phyloP scores from a whole-genome alignment of 768 basidiomycete species.

The Phylloporus arenicola region DNA sequence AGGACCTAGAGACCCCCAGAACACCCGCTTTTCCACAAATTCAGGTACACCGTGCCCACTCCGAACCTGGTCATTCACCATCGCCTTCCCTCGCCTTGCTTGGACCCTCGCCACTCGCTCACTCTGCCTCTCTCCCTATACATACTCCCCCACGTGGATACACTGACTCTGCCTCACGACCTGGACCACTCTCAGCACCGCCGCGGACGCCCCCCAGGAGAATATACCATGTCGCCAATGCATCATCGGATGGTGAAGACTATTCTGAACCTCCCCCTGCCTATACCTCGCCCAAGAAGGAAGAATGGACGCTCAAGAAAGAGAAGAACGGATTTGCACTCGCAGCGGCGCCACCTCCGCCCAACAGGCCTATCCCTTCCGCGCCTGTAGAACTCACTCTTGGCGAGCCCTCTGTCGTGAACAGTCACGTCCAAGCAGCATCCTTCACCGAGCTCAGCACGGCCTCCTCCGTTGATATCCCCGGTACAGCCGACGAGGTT shows the following conservation, averaged over 20 bases:
- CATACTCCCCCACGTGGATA: slow-evolving; percentile 8
- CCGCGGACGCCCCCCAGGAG: slow-evolving; percentile 36
- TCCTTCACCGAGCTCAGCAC: background rate
- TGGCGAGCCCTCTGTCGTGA: slow-evolving; percentile 7
- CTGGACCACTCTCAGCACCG: slow-evolving; percentile 6
- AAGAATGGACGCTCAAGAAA: slow-evolving; percentile 3
- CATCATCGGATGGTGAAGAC: slow-evolving; percentile 22
- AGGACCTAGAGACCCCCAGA: slow-evolving; percentile 18
- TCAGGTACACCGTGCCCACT: slow-evolving; percentile 20
- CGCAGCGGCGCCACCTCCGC: slow-evolving; percentile 3
- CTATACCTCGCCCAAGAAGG: slow-evolving; percentile 29
- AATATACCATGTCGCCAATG: slow-evolving; percentile 40
- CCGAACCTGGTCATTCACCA: slow-evolving; percentile 14
- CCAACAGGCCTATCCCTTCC: slow-evolving; percentile 17
- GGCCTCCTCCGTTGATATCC: slow-evolving; percentile 8
- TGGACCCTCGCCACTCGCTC: slow-evolving; percentile 22
- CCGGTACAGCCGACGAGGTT: slow-evolving; percentile 22
- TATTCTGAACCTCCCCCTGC: slow-evolving; percentile 44
- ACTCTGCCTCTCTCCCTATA: slow-evolving; percentile 21
- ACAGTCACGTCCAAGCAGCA: background rate
- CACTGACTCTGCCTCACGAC: slow-evolving; percentile 5
- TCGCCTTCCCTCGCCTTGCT: slow-evolving; percentile 4
- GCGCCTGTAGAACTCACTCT: slow-evolving; percentile 1
- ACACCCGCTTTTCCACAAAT: slow-evolving; percentile 19
- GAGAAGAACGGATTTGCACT: slow-evolving; percentile 15